Base-by-base conservation (phyloP, 1,284 basidiomycete species). In the Cystobasidiaceae sp. region DNA sequence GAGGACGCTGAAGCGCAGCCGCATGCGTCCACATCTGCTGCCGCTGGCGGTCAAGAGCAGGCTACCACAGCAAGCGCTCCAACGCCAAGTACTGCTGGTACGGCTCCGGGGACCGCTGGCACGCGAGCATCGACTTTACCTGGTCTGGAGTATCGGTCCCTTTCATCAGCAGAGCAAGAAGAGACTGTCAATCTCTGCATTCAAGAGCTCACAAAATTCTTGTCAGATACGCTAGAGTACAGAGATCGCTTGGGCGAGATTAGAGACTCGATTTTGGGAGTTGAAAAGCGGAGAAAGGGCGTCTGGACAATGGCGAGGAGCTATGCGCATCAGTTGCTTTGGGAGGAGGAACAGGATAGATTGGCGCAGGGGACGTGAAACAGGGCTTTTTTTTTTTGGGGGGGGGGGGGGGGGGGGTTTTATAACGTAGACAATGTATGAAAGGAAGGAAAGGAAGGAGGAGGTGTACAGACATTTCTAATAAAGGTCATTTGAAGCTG, bases 201-300 rank as follows among this genome's bases (percentile, higher is more conserved):
- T 34, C 34, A 55, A 34, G 73, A 74, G 60, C 63, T 74, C 15
- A 71, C 73, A 27, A 70, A 69, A 25, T 72, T 74, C 67, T 54
- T 74, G 34, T 67, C 70, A 44, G 73, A 74, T 61, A 67, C 70
- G 17, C 56, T 73, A 56, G 73, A 74, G 66, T 74, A 74, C 66
- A 70, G 70, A 41, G 52, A 61, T 33, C 65, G 73, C 11, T 54
- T 74, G 25, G 51, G 61, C 41, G 73, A 74, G 63, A 74, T 74
- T 55, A 66, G 71, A n/a, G 73, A 74, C 49, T 70, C 70, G 4
- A 64, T 73, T 1, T 63, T 74, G 2, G 72, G 69, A 30, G 69
- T 74, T 50, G 73, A 74, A 28, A 67, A 70, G n/a, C 46, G 73
- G 15, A 60, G 73, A 25, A 73, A 74, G 50, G 73, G 72, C 8